A percentile compares a stretch with the other conserved stretches of the same genome.
Conservation (phyloP, 2,329 filamentous ascomycete genomes). For the Paraphaeosphaeria minitans region DNA sequence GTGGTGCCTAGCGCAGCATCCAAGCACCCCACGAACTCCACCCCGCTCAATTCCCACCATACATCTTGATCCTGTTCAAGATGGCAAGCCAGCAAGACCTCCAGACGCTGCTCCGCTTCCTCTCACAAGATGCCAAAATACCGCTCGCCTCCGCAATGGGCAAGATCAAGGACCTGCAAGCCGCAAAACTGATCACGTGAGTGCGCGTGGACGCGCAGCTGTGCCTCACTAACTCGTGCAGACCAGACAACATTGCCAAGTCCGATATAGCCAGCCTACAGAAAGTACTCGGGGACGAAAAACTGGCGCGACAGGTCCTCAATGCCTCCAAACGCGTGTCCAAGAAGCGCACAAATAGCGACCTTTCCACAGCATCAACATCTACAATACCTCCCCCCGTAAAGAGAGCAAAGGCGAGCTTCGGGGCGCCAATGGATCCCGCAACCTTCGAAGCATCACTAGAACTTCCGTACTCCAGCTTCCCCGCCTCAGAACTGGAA, state of each 20-base stretch:
- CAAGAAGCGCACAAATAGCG: conserved; percentile 59
- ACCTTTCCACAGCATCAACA: conserved; percentile 24
- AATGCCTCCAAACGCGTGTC: conserved; percentile 61
- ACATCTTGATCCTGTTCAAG: neutral
- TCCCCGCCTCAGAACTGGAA: conserved; percentile 65
- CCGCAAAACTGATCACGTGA: conserved; percentile 58
- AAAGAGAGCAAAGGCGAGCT: conserved; percentile 44
- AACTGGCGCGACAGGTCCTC: conserved; percentile 61
- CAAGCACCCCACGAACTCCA: neutral
- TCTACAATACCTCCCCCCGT: conserved; percentile 22
- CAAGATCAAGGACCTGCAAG: conserved; percentile 61
- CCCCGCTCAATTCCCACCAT: neutral
- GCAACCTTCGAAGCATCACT: conserved; percentile 68
- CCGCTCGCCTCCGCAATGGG: conserved; percentile 60
- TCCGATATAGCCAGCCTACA: conserved; percentile 52
- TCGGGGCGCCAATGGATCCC: conserved; percentile 47
- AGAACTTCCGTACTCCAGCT: conserved; percentile 59
- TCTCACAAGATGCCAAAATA: conserved; percentile 63
- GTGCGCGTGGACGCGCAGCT: conserved; percentile 30
- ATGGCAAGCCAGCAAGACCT: conserved; percentile 47
- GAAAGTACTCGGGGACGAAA: conserved; percentile 56
- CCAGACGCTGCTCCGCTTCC: conserved; percentile 60
- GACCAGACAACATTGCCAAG: conserved; percentile 56
- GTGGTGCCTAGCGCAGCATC: neutral
- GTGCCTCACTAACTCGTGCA: conserved; percentile 26